Conservation (phyloP, 139 green algal genomes). For the Pedinophyceae sp. region DNA sequence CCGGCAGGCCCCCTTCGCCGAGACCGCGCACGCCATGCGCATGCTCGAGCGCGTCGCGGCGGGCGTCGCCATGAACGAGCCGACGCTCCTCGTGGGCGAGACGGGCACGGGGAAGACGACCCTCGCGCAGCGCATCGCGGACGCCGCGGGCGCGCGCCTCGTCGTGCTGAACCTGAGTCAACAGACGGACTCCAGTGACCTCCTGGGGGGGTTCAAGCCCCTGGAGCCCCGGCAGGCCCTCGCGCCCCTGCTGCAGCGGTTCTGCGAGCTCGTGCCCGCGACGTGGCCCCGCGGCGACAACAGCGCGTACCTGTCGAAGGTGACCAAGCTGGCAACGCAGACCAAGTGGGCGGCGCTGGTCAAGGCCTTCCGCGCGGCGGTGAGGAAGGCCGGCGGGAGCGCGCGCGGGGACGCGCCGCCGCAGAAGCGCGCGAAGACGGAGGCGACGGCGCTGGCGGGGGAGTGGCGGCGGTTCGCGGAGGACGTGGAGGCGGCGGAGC, state of each 20-base stretch:
- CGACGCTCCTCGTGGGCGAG: slow-evolving; percentile 94
- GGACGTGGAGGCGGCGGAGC: slow-evolving; percentile 50
- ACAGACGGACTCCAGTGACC: slow-evolving; percentile 85
- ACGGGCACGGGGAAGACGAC: slow-evolving; percentile 96
- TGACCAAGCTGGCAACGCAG: slow-evolving; percentile 49
- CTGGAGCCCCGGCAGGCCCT: slow-evolving; percentile 38
- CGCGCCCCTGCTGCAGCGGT: slow-evolving; percentile 46
- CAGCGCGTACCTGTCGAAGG: slow-evolving; percentile 53
- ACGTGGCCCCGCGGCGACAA: slow-evolving; percentile 63
- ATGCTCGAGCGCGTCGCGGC: slow-evolving; percentile 75
- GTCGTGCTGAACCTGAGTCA: slow-evolving; percentile 93
- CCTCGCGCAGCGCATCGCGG: slow-evolving; percentile 58
- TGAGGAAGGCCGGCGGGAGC: slow-evolving; percentile 47
- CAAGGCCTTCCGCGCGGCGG: slow-evolving; percentile 58
- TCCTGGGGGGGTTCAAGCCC: slow-evolving; percentile 91
- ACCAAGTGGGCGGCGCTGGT: slow-evolving; percentile 74
- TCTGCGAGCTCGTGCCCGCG: slow-evolving; percentile 38
- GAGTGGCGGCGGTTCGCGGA: slow-evolving; percentile 40
- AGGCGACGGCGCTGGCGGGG: too few relatives aligned
- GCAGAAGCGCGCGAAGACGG: too few relatives aligned
- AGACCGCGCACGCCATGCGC: slow-evolving; percentile 63
- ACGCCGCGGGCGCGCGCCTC: slow-evolving; percentile 45
- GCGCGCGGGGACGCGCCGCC: too few relatives aligned
- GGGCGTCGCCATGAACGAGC: slow-evolving; percentile 45
- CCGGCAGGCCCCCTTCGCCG: slow-evolving; percentile 38